Percentiles rank a stretch among this genome's conserved stretches.
Evolutionary conservation across 2,329 filamentous ascomycete genomes (phyloP).

Genomic region (Emergomyces orientalis): DNA sequence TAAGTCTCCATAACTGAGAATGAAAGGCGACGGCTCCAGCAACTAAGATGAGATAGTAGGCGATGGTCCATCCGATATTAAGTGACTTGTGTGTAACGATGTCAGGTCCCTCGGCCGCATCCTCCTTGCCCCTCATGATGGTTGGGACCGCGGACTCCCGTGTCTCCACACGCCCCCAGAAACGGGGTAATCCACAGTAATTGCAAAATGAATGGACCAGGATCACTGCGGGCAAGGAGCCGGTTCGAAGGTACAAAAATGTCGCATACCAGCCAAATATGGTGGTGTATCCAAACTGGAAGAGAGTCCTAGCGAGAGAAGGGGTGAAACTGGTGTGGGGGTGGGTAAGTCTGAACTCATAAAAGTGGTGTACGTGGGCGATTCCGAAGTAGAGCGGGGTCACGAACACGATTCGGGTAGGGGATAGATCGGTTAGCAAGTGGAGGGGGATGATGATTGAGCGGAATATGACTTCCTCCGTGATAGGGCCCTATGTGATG

Average conservation of each 20-base stretch:
- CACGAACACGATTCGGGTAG: slow-evolving; percentile 58
- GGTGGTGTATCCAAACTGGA: slow-evolving; percentile 86
- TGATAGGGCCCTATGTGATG: slow-evolving; percentile 60
- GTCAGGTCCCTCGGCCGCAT: slow-evolving; percentile 20
- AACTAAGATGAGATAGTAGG: slow-evolving; percentile 71
- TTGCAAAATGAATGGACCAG: slow-evolving; percentile 85
- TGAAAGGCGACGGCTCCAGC: slow-evolving; percentile 64
- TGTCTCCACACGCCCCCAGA: slow-evolving; percentile 68
- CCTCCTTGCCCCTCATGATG: slow-evolving; percentile 37
- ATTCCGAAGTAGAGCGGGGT: slow-evolving; percentile 86
- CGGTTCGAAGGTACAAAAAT: slow-evolving; percentile 78
- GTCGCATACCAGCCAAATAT: slow-evolving; percentile 89
- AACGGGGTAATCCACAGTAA: slow-evolving; percentile 73
- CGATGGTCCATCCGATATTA: slow-evolving; percentile 56
- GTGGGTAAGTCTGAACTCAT: slow-evolving; percentile 80
- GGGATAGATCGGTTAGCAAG: slow-evolving; percentile 55
- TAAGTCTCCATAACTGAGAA: slow-evolving; percentile 60
- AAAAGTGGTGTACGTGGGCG: slow-evolving; percentile 90
- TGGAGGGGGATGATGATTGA: slow-evolving; percentile 77
- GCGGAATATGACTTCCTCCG: slow-evolving; percentile 90
- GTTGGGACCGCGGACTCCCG: slow-evolving; percentile 13
- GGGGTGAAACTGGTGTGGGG: slow-evolving; percentile 56
- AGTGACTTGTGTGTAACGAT: slow-evolving; percentile 24
- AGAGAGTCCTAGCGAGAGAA: slow-evolving; percentile 60
- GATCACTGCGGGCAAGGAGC: slow-evolving; percentile 66